Evolutionary conservation across 148 eudicot species (phyloP), one percentile per base, ranked within the genome.

Genomic region (Rhododendron ovatum): DNA sequence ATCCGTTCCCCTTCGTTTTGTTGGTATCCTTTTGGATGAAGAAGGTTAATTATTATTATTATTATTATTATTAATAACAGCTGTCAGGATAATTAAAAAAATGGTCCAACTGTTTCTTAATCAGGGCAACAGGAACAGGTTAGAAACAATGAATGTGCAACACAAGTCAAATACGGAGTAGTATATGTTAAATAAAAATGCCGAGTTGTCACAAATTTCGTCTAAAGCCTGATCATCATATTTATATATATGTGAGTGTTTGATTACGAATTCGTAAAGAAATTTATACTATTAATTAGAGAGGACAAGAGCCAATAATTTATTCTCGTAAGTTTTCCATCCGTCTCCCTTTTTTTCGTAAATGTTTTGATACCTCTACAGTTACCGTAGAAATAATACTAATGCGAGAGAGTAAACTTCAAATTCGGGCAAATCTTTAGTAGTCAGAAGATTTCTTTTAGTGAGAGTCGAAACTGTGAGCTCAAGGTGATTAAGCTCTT

Each of bases 91-190:
- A 71, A 37, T 35, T 30, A 18, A 37, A 75, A 75, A 71, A 30
- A 11, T 28, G n/a, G 7, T 33, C 48, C 81, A 22, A 78, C 81
- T 8, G n/a, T 78, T 78, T 39, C 24, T 75, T 75, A 43, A 37
- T 39, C 10, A 39, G 24, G 80, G 48, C 26, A 5, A 33, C 79
- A 75, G 24, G 37, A 82, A 73, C n/a, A 33, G 28, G 26, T 48
- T 59, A 39, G 55, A n/a, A 75, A 84, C 55, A 35, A 35, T 75
- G 79, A 39, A 75, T 75, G 79, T 5, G 79, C n/a, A 75, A 75
- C 20, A 75, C 18, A 18, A 35, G 18, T 75, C 18, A 18, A 35
- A 37, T 75, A 47, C 45, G 39, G 39, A 43, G 47, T 5, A 43
- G 0, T 43, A 43, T 47, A 17, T 18, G n/a, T 18, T 59, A 59